Base-by-base conservation (phyloP, 1,284 basidiomycete species). In the Trichosporon sp. region DNA sequence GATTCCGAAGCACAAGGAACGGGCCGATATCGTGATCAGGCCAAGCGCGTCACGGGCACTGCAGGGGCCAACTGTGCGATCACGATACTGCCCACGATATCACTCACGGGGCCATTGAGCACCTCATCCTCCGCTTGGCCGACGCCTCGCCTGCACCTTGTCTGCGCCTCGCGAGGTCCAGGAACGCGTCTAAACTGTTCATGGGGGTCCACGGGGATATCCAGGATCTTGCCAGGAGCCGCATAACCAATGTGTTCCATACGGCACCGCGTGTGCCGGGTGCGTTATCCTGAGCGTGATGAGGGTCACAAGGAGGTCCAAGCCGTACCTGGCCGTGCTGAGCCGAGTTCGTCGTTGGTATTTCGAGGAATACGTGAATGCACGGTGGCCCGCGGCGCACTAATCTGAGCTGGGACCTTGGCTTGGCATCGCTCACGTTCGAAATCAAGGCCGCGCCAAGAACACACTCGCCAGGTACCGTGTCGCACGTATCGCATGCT, bases 271-370 rank as follows among this genome's bases (percentile, higher is more conserved):
- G 4, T 51, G 19, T 16, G 19, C 19, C 19, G 48, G n/a, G 51
- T 21, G 51, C 51, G 19, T 21, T 54, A 21, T 54, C 51, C 51
- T 54, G 51, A 54, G 19, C 51, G 19, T 21, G 10, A 19, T 10
- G 19, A 54, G 51, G 38, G 38, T 40, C 38, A 40, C 38, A 40
- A 12, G 38, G 38, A 10, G 8, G 8, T 2, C 10, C 7, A 40
- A 54, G 51, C 51, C 51, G 51, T 54, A 54, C 51, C 51, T 54
- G 51, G 51, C 51, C 51, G 51, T 54, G 51, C 51, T 54, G 21
- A 54, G 51, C 51, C 19, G 51, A 6, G 5, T 6, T 48, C 46
- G 19, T 12, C 12, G 46, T 48, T 16, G 14, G 46, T 48, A 48
- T 48, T 19, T 48, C 19, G 46, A 19, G 46, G 16, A 48, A 19